Evolutionary conservation across 1,284 basidiomycete species (phyloP).

Genomic region (Anthracocystis walkeri): DNA sequence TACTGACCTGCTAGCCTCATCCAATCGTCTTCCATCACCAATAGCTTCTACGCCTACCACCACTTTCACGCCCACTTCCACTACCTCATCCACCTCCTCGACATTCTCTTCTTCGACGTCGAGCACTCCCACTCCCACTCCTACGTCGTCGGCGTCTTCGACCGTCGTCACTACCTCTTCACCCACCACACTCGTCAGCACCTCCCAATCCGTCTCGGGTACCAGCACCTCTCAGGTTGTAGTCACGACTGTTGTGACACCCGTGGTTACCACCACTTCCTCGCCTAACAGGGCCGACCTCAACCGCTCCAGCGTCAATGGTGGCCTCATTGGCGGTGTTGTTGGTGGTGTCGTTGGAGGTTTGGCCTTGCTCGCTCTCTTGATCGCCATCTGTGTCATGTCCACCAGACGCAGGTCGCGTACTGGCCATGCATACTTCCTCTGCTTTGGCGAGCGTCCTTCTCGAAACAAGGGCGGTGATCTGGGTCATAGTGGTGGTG

Average conservation of each 20-base stretch:
- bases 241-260: constrained; percentile 31
- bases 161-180: constrained; percentile 43
- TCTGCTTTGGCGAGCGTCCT: constrained; percentile 59
- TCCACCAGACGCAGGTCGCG: constrained; percentile 47
- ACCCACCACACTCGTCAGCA: constrained; percentile 34
- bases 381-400: constrained; percentile 45
- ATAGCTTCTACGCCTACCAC: constrained; percentile 27
- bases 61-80: constrained; percentile 13
- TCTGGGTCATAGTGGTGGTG: constrained; percentile 44
- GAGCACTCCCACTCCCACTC: constrained; percentile 22
- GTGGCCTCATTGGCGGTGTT: constrained; percentile 59
- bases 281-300: constrained; percentile 15
- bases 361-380: constrained; percentile 42
- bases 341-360: constrained; percentile 63
- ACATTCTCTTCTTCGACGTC: constrained; percentile 25
- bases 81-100: constrained; percentile 6
- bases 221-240: constrained; percentile 47
- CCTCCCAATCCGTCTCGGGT: constrained; percentile 40
- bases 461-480: constrained; percentile 31
- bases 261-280: constrained; percentile 40
- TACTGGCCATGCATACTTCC: constrained; percentile 59
- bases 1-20: constrained; percentile 20
- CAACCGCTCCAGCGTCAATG: constrained; percentile 48
- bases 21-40: constrained; percentile 14
- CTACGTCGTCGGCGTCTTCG: constrained; percentile 18